Evolutionary conservation across 345 rosid species (phyloP).

Genomic region (Salix viminalis): DNA sequence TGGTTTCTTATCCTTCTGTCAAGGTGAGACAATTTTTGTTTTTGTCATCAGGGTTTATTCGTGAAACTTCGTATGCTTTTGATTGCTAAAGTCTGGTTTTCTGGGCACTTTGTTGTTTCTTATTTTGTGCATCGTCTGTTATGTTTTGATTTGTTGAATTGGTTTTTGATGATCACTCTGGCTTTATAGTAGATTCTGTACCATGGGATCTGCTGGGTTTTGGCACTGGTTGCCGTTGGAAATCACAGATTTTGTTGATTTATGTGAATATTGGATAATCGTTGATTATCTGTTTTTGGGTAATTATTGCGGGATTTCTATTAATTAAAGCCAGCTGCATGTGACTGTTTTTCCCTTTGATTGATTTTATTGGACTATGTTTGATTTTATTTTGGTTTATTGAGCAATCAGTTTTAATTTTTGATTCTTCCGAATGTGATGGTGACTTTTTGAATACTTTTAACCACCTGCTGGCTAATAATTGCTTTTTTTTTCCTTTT

Average conservation of each 20-base stretch:
- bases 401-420: not conserved
- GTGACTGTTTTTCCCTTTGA: not conserved
- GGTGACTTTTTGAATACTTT: not conserved
- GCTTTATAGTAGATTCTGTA: not conserved
- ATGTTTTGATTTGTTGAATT: not conserved
- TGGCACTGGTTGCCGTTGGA: not conserved
- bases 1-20: conserved; percentile 73
- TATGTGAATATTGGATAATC: not conserved
- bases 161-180: not conserved
- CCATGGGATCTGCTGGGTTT: not conserved
- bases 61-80: not conserved
- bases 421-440: not conserved
- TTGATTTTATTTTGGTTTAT: not conserved
- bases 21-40: conserved; percentile 38
- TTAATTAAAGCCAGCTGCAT: not conserved
- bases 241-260: not conserved
- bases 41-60: not conserved
- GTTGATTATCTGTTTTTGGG: not conserved
- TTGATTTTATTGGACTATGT: not conserved
- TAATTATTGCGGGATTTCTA: not conserved
- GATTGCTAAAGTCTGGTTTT: not conserved
- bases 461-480: not conserved
- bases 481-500: not conserved
- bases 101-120: not conserved
- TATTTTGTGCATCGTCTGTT: not conserved